phyloP scores from a whole-genome alignment of 257 asterid genomes.

The Jacaranda mimosifolia region DNA sequence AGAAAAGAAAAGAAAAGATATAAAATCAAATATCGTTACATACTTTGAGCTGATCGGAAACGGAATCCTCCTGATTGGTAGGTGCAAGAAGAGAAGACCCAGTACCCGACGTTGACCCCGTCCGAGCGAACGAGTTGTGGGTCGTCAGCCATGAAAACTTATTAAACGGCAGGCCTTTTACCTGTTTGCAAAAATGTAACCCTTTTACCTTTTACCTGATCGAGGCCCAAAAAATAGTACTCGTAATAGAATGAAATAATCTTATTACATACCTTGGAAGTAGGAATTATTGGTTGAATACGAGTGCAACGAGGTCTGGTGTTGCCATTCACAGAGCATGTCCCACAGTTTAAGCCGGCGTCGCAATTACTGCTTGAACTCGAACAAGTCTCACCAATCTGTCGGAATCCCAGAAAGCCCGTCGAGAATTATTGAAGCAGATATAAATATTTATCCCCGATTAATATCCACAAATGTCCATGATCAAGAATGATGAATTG shows the following conservation, averaged over 20 bases:
- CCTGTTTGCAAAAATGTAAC: constrained; percentile 38
- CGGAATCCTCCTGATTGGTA: constrained; percentile 78
- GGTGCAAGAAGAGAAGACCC: constrained; percentile 74
- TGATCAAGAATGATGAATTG: background rate
- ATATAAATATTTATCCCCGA: no score
- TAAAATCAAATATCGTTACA: background rate
- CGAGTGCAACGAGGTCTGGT: constrained; percentile 84
- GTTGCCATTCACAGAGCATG: constrained; percentile 78
- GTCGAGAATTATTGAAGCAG: no score
- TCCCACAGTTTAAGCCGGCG: constrained; percentile 62
- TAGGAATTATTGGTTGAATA: constrained; percentile 67
- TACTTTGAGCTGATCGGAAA: constrained; percentile 72
- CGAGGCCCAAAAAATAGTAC: background rate
- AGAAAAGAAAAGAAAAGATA: background rate
- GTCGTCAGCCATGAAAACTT: constrained; percentile 89
- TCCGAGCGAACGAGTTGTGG: constrained; percentile 78
- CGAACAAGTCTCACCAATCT: constrained; percentile 84
- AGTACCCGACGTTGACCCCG: constrained; percentile 59
- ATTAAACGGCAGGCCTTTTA: constrained; percentile 68
- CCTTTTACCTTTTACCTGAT: no score
- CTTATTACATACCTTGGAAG: constrained; percentile 51
- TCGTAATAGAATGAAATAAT: background rate
- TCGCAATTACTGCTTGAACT: constrained; percentile 57
- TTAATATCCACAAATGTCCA: no score
- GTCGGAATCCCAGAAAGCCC: background rate